Evolutionary conservation across 805 yeast genomes (phyloP), one percentile per base, ranked within the genome.

Genomic region (Candida golubevii): DNA sequence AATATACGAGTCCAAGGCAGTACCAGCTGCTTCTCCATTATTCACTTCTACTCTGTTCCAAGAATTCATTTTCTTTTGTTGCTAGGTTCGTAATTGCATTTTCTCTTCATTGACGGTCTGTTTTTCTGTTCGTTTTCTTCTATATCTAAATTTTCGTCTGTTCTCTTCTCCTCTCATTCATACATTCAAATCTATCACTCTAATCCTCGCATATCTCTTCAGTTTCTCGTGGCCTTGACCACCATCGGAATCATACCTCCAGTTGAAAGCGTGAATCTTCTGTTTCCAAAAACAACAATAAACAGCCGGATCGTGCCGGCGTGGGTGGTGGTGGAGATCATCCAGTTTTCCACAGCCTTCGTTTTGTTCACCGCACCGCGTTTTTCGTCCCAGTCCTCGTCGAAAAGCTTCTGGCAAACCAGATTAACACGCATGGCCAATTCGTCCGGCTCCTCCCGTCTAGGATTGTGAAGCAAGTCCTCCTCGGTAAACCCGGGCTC

Each of bases 211-310:
- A 3, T 18, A 18, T 3, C 23, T 18, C 23, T 29, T 29, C 6
- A 6, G 4, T 14, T 11, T 41, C 57, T 51, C 8, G 65, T 60
- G 7, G 71, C 83, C 55, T 75, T 77, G 18, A 81, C 72, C 3
- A 80, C 77, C 28, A 78, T 66, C 4, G 82, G 81, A 11, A 82
- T 77, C 71, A 80, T 74, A n/a, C 83, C 83, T 7, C 86, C 85
- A 1, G 86, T 80, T 29, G 80, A 74, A 36, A 82, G 73, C 23
- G 79, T 70, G 54, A 80, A 75, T n/a, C 69, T 65, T 45, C 85
- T 69, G 57, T 82, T 86, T 4, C 72, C 67, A 41, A 75, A 54
- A 1, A 74, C 82, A 33, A 79, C 69, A 11, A 80, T 62, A 6
- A 75, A 60, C 26, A 79, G 69, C 43, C 77, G 63, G 30, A 79